Evolutionary conservation across 192 early-diverging fungal genomes (phyloP).

Genomic region (Helicostylum pulchrum): DNA sequence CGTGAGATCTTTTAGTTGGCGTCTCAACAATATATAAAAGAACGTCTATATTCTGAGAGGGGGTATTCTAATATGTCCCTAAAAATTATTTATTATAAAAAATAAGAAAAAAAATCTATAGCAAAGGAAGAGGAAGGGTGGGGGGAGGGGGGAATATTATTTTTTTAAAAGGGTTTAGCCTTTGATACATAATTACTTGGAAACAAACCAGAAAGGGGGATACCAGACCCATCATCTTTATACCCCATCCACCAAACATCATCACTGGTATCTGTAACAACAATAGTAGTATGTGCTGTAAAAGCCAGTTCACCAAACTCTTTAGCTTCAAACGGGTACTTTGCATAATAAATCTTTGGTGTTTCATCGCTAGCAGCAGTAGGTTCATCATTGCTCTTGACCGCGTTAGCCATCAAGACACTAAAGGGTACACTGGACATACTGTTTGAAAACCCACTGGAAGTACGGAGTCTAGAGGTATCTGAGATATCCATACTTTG

Average conservation of each 20-base stretch:
- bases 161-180: slow-evolving; percentile 2
- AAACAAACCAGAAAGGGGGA: slow-evolving; percentile 65
- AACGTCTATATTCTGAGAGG: no score
- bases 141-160: no score
- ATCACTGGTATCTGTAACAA: slow-evolving; percentile 75
- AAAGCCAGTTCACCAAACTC: slow-evolving; percentile 72
- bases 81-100: no score
- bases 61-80: no score
- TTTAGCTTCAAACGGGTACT: slow-evolving; percentile 68
- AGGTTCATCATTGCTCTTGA: not conserved
- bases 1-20: no score
- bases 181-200: slow-evolving; percentile 69
- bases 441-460: not conserved
- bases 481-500: slow-evolving; percentile 4
- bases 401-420: slow-evolving; percentile 8
- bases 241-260: slow-evolving; percentile 84
- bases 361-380: slow-evolving; percentile 18
- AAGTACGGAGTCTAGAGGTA: not conserved
- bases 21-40: no score
- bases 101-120: no score
- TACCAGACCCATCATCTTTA: slow-evolving; percentile 51
- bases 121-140: no score
- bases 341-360: slow-evolving; percentile 58
- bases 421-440: slow-evolving; percentile 5
- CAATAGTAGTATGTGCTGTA: slow-evolving; percentile 58